Base-by-base conservation (phyloP, 306 rosid genomes). In the Hylodesmum podocarpum region DNA sequence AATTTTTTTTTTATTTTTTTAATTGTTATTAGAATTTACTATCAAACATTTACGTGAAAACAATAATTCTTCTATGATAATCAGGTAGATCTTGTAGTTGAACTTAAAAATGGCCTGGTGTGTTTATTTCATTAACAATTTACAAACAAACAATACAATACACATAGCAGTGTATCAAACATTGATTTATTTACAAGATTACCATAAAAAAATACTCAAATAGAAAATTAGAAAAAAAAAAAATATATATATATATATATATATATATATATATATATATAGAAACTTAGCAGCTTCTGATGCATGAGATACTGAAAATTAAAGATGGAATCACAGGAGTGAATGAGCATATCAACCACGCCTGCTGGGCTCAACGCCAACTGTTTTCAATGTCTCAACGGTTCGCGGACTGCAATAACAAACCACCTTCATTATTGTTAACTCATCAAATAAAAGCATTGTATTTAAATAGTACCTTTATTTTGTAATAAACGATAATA, bases 361-460 rank as follows among this genome's bases (percentile, higher is more conserved):
- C 24, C 21, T 55, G 6, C 25, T 0, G 2, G 86, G 69, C 5
- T 78, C 80, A 31, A 85, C 8, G 11, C 86, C 88, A n/a, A 59
- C 84, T 0, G 81, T 62, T 81, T 81, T 85, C 84, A 85, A 55
- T 54, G 86, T 73, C 73, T 74, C 84, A 0, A 50, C 58, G 1
- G 36, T 74, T 22, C 84, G 63, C 70, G 84, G 79, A 47, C 86
- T 85, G 72, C 75, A 53, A 6, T 5, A 22, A 64, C 33, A 62
- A 61, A 57, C 0, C 47, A 66, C 37, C 2, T 76, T 41, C 37
- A 55, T 39, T 39, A 10, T 6, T 36, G 2, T 36, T 1, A n/a
- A n/a, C n/a, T n/a, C n/a, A n/a, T n/a, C n/a, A n/a, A n/a, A n/a
- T n/a, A n/a, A n/a, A n/a, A n/a, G n/a, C n/a, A n/a, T n/a, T n/a